phyloP scores from a whole-genome alignment of 495 filamentous ascomycete genomes.

The Xanthoparmelia taractica region DNA sequence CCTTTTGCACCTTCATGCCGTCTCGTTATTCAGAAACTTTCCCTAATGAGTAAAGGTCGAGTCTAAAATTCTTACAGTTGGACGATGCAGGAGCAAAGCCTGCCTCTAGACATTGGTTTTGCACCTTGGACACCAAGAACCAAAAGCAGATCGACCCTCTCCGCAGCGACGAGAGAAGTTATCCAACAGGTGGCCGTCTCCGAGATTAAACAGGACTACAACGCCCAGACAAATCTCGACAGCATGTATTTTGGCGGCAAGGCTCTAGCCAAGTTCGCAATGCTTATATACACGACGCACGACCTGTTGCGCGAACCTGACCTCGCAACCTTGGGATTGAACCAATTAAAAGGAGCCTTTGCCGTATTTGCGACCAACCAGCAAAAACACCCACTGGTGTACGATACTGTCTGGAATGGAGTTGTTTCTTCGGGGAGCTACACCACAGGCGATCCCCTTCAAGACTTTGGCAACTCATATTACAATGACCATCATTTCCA shows the following conservation, averaged over 20 bases:
- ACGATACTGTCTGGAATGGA: conserved; percentile 78
- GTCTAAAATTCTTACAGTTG: conserved; percentile 36
- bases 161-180: conserved; percentile 40
- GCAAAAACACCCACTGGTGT: conserved; percentile 71
- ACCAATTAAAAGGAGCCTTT: conserved; percentile 66
- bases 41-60: neutral
- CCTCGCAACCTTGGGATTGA: conserved; percentile 54
- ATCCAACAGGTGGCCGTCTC: conserved; percentile 51
- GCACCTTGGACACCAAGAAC: conserved; percentile 59
- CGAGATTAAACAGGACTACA: conserved; percentile 68
- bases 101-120: conserved; percentile 68
- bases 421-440: conserved; percentile 77
- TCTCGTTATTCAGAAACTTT: neutral
- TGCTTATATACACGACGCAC: conserved; percentile 58
- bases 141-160: conserved; percentile 46
- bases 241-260: conserved; percentile 97
- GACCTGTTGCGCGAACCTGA: conserved; percentile 54
- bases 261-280: conserved; percentile 81
- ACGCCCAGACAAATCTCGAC: conserved; percentile 61
- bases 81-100: conserved; percentile 65
- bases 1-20: neutral
- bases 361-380: conserved; percentile 66
- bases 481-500: conserved; percentile 99
- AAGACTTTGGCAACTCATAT: conserved; percentile 73
- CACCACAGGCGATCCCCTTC: conserved; percentile 57